Base-by-base conservation (phyloP, 768 basidiomycete species). In the Tylopilus subfusipes region DNA sequence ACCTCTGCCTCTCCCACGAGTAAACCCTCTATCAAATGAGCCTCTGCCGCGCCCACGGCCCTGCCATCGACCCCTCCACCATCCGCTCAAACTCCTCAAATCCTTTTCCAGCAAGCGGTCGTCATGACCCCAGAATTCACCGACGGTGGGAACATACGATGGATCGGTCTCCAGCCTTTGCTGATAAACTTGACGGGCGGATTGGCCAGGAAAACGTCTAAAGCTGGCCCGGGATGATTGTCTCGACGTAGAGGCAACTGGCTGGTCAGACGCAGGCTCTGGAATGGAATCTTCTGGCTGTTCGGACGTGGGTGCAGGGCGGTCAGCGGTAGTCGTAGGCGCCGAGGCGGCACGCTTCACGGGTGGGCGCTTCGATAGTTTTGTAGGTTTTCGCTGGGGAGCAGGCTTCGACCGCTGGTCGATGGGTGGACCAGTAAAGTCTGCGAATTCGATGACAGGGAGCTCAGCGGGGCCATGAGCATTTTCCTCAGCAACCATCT, bases 51-150 rank as follows among this genome's bases (percentile, higher is more conserved):
- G 78, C 12, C 83, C 82, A 19, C 88, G 80, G 40, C 83, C 82
- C 66, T 87, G 80, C 85, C 88, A 85, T 56, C 81, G 79, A 39
- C 85, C 88, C 53, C 89, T 78, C 91, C 92, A 93, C 91, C 90
- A 93, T 1, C 83, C 84, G 72, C 89, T 92, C 42, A 94, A 72
- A 65, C 85, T 87, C 39, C 92, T 82, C 39, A 91, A 71, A 56
- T 90, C 84, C 69, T 90, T 90, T 70, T 90, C 87, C 67, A 92
- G 75, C 51, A 93, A 74, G 44, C 94, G 85, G 68, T 96, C 93
- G 69, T 97, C 94, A 66, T 97, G 94, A 5, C 90, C 86, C 93
- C 92, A 97, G 66, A 97, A 97, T 57, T 86, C 87, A 51, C 94
- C 94, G 22, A 95, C 88, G 24, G 85, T 88, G 22, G 94, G 94